These are phyloP conservation scores for Elsinoe necatrix DNA, from an alignment of 2,329 filamentous ascomycete species.

Conservation along the genomic window DNA sequence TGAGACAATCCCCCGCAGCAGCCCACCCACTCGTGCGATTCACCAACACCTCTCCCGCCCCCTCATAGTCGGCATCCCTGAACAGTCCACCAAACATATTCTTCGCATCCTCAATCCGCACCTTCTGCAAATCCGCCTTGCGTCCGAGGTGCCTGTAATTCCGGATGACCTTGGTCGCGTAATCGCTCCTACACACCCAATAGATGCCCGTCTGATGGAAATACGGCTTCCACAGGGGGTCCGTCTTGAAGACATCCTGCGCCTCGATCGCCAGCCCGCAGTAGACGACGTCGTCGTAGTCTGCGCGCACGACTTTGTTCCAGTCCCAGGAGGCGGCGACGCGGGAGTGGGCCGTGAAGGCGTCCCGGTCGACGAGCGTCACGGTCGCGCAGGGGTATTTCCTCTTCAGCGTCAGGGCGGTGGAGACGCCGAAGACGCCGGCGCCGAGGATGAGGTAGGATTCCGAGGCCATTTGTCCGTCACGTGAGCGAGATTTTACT, in stretches of 20 bases:
- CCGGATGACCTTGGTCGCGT: slow-evolving; percentile 41
- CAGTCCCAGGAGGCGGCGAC: slow-evolving; percentile 61
- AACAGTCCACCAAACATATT: slow-evolving; percentile 51
- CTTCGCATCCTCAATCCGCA: slow-evolving; percentile 47
- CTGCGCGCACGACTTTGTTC: slow-evolving; percentile 64
- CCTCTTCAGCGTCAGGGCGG: slow-evolving; percentile 33
- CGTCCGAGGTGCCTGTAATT: slow-evolving; percentile 45
- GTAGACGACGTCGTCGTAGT: slow-evolving; percentile 59
- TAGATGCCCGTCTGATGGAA: slow-evolving; percentile 47
- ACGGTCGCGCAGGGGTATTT: slow-evolving; percentile 35
- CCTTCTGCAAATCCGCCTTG: slow-evolving; percentile 37
- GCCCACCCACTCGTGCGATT: slow-evolving; percentile 57
- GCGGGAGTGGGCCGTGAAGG: slow-evolving; percentile 27
- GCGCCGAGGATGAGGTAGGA: slow-evolving; percentile 30
- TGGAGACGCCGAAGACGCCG: slow-evolving; percentile 34
- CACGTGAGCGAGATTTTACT: too few relatives aligned
- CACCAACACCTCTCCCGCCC: slow-evolving; percentile 51
- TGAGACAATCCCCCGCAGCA: slow-evolving; percentile 51
- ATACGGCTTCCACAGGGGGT: slow-evolving; percentile 48
- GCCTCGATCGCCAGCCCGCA: slow-evolving; percentile 57
- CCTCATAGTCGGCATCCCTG: slow-evolving; percentile 51
- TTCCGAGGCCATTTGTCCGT: neutral
- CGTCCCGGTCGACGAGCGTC: slow-evolving; percentile 34
- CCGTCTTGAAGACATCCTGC: slow-evolving; percentile 51
- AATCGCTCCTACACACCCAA: slow-evolving; percentile 40